Percentiles rank a stretch among this genome's conserved stretches.
Conservation (phyloP, 257 asterid genomes). For the Ilex aquifolium region DNA sequence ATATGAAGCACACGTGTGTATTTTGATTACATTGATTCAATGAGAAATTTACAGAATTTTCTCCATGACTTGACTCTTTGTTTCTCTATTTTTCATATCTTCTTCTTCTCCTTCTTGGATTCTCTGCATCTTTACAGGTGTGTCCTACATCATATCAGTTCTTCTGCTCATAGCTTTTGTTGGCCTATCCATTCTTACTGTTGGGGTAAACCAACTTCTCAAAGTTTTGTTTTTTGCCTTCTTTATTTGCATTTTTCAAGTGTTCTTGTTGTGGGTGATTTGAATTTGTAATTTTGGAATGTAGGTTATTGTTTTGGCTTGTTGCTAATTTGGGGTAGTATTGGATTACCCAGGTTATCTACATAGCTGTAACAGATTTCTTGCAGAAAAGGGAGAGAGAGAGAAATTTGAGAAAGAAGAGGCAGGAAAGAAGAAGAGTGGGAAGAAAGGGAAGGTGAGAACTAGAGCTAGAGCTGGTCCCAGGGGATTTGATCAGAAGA, state of each 20-base stretch:
- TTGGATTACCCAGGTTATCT: conserved; percentile 49
- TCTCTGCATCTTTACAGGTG: too few species aligned
- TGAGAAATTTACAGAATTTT: too few species aligned
- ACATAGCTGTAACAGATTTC: conserved; percentile 80
- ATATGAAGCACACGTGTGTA: too few species aligned
- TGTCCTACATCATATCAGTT: conserved; percentile 30
- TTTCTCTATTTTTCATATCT: too few species aligned
- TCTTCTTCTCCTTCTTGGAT: too few species aligned
- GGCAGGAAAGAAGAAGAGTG: conserved; percentile 45
- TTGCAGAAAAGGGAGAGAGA: conserved; percentile 71
- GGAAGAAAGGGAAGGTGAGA: conserved; percentile 41
- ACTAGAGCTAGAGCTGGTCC: conserved; percentile 19
- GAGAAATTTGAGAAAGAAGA: conserved; percentile 82
- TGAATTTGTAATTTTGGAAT: conserved; percentile 6
- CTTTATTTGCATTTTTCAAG: background rate
- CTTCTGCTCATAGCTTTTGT: conserved; percentile 66
- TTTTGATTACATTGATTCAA: too few species aligned
- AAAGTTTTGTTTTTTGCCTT: background rate
- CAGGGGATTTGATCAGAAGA: too few species aligned
- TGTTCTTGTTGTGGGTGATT: background rate
- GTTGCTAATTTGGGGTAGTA: conserved; percentile 10
- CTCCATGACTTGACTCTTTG: too few species aligned
- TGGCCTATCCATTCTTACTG: conserved; percentile 68
- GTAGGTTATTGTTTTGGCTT: conserved; percentile 2
- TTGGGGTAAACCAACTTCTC: conserved; percentile 42